Base-by-base conservation (phyloP, 2,329 filamentous ascomycete species). In the Fusarium tupiense region DNA sequence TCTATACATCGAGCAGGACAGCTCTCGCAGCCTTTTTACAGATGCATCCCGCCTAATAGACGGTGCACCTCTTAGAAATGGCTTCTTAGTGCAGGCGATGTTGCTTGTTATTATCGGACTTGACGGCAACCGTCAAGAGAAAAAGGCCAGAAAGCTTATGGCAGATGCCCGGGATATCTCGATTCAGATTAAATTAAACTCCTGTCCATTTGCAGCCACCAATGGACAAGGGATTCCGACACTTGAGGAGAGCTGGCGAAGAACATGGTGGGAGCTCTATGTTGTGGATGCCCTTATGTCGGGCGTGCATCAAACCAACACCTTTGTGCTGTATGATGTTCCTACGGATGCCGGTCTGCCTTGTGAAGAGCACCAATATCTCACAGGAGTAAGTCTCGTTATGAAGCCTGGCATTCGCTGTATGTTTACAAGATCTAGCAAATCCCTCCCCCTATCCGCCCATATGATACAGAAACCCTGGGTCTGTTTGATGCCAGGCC, bases 241-340 rank as follows among this genome's bases (percentile, higher is more conserved):
- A 10, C 9, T 64, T n/a, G 62, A 64, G 24, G 62, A 64, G 58
- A 63, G 62, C 19, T 64, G 62, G 62, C 31, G 62, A 60, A 44
- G 62, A 16, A 64, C 62, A 8, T 64, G 62, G 62, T 64, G 62
- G 62, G 62, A 64, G 44, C 62, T 64, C 10, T 64, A 64, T 12
- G 38, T 64, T 13, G 62, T 64, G 16, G 62, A 64, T 38, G 62
- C 44, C 14, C 58, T 64, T 13, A 52, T 52, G 38, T 64, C 62
- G 2, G 62, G 62, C 22, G 62, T 64, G 17, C 62, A 64, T 52
- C 62, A 50, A 62, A 63, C 58, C 5, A 35, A 63, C 58, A 63
- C 10, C 8, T 64, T 64, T 44, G 19, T n/a, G 8, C 12, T 64
- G 44, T 49, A 52, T 19, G 37, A 63, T 26, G 17, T 64, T 11